Evolutionary conservation across 139 green algal species (phyloP).

Genomic region (Picochlorum sp.): DNA sequence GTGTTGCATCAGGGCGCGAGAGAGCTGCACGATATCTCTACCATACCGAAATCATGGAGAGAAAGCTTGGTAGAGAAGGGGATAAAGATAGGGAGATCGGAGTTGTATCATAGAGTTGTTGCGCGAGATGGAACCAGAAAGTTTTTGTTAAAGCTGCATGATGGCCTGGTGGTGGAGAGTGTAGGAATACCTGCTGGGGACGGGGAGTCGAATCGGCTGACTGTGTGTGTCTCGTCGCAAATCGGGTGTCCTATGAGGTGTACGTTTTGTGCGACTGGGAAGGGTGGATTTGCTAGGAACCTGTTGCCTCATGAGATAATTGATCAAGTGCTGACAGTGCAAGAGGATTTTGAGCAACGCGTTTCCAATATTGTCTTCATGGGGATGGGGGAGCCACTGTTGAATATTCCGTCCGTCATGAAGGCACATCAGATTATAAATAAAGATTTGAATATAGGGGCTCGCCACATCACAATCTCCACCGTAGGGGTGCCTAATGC

Average conservation of each 20-base stretch:
- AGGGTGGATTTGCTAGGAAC: slow-evolving; percentile 92
- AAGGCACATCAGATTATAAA: slow-evolving; percentile 60
- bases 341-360: slow-evolving; percentile 46
- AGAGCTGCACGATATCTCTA: slow-evolving; percentile 37
- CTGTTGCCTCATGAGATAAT: slow-evolving; percentile 86
- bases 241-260: slow-evolving; percentile 95
- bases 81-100: slow-evolving; percentile 50
- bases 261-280: slow-evolving; percentile 96
- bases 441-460: slow-evolving; percentile 74
- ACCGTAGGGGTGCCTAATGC: slow-evolving; percentile 80
- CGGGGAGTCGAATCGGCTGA: slow-evolving; percentile 47
- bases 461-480: slow-evolving; percentile 86
- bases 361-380: slow-evolving; percentile 77
- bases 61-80: slow-evolving; percentile 32
- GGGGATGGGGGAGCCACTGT: slow-evolving; percentile 92
- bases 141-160: slow-evolving; percentile 83
- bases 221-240: slow-evolving; percentile 91
- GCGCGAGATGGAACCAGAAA: slow-evolving; percentile 76
- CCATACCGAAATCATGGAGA: slow-evolving; percentile 45
- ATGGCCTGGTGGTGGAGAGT: slow-evolving; percentile 79
- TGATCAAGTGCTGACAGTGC: slow-evolving; percentile 69
- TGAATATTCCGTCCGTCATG: slow-evolving; percentile 79
- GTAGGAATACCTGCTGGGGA: slow-evolving; percentile 55
- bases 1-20: slow-evolving; percentile 39
- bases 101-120: slow-evolving; percentile 41